Evolutionary conservation across 371 early-diverging fungal genomes (phyloP).

Genomic region (Mycotypha africana): DNA sequence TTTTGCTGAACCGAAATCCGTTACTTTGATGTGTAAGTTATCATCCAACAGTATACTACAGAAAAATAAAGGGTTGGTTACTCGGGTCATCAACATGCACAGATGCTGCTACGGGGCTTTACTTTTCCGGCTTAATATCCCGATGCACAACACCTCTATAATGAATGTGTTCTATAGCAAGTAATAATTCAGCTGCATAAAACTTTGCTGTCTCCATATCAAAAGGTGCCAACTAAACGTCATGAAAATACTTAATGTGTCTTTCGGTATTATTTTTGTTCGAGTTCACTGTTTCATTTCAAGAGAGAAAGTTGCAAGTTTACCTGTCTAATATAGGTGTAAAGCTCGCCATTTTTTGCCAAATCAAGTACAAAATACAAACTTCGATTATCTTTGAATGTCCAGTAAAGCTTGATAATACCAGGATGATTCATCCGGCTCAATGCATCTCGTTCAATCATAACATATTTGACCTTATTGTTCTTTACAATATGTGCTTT

Average conservation of each 20-base stretch:
- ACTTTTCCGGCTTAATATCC: conserved; percentile 90
- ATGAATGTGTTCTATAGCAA: conserved; percentile 85
- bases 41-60: conserved; percentile 77
- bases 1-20: conserved; percentile 97
- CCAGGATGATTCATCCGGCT: conserved; percentile 83
- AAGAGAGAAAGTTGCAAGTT: background rate
- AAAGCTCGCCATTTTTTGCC: conserved; percentile 87
- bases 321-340: conserved; percentile 70
- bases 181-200: conserved; percentile 86
- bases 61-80: too few relatives aligned
- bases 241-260: background rate
- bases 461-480: conserved; percentile 93
- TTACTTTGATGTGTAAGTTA: conserved; percentile 87
- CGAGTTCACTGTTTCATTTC: too few relatives aligned
- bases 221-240: conserved; percentile 62
- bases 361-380: conserved; percentile 91
- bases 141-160: conserved; percentile 74
- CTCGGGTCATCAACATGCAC: too few relatives aligned
- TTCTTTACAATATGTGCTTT: conserved; percentile 91
- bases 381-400: conserved; percentile 87
- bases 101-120: too few relatives aligned
- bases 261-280: too few relatives aligned
- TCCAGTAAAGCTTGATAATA: conserved; percentile 87
- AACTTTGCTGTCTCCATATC: conserved; percentile 65
- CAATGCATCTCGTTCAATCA: conserved; percentile 87